Evolutionary conservation across 2,329 filamentous ascomycete genomes (phyloP), one percentile per base, ranked within the genome.

Genomic region (Rutstroemia sp.): DNA sequence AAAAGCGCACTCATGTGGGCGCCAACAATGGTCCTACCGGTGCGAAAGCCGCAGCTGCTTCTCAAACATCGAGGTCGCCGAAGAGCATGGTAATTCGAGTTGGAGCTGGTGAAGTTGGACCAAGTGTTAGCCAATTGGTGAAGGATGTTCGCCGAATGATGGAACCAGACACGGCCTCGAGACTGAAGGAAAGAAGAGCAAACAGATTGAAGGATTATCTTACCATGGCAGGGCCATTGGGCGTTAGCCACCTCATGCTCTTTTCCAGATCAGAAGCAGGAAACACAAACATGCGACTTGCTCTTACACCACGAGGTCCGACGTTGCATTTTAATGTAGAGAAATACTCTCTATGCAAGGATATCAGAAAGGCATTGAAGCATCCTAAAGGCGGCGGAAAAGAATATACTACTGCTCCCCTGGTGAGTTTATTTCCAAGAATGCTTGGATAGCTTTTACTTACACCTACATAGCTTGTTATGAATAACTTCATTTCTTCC

Each of bases 61-160:
- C 84, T 23, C 78, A 76, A 58, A 63, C 67, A 40, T 77, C 80
- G 53, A 83, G 84, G 62, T 80, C 84, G 51, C 94, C 94, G 36
- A 96, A 96, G 79, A 95, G 88, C 71, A 96, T 99, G 92, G 92
- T 99, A 57, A 96, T 99, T 72, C 89, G 94, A 64, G 92, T 96
- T 67, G 94, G 94, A 66, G 92, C 92, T 65, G 88, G 91, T 67
- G 89, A 96, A 70, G 90, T 99, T 52, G 94, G 94, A 57, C 83
- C 89, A 58, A 95, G 88, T 71, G 82, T 99, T 66, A 92, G 87
- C 70, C 92, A 97, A 74, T 78, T 99, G 65, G 92, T 92, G 21
- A 85, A 88, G 65, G 94, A 99, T 75, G 88, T 97, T 58, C 85
- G 94, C 65, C 80, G 80, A 55, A 92, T 97, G 75, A 95, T 99